Base-by-base conservation (phyloP, 345 rosid species). In the Eucalyptus cladocalyx region DNA sequence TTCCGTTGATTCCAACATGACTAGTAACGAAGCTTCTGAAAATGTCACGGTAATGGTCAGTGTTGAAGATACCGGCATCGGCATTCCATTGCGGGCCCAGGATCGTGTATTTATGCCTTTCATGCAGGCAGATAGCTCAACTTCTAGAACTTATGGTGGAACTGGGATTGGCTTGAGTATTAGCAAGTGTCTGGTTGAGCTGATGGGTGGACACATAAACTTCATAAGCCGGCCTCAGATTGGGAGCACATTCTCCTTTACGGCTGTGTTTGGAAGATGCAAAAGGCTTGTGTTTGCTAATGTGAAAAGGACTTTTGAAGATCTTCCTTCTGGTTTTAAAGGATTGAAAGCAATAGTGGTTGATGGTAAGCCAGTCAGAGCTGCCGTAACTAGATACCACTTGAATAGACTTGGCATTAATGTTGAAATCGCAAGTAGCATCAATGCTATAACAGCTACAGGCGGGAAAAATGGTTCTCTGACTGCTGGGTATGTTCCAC, bases 151-250 rank as follows among this genome's bases (percentile, higher is more conserved):
- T 86, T 94, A 94, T 69, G 99, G 99, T 69, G 99, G 99, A 87
- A 98, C 99, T 3, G 99, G 99, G 34, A 98, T 98, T 91, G 99
- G 99, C 83, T 93, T 98, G 93, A 98, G 99, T 91, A 98, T 98
- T 87, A 97, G 97, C 87, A 97, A 96, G 94, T 98, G 98, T 88
- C 94, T 98, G 81, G 98, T 96, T 26, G 98, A 98, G 93, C 94
- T 97, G 89, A 98, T 98, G 99, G 96, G 93, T 14, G 99, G 99
- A 91, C 97, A 93, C 89, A 98, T 98, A 90, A 93, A 37, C 92
- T 98, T 97, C 89, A 90, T 95, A 88, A 98, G 99, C 93, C 93
- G 93, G 60, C 99, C 98, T 80, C 93, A 94, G 13, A 87, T 97
- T 5, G 99, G 99, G 62, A 97, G 99, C 92, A 97, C 99, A 86